Evolutionary conservation across 78 protist genomes (phyloP), one percentile per base, ranked within the genome.

Genomic region (Dictyostelium intermedium): DNA sequence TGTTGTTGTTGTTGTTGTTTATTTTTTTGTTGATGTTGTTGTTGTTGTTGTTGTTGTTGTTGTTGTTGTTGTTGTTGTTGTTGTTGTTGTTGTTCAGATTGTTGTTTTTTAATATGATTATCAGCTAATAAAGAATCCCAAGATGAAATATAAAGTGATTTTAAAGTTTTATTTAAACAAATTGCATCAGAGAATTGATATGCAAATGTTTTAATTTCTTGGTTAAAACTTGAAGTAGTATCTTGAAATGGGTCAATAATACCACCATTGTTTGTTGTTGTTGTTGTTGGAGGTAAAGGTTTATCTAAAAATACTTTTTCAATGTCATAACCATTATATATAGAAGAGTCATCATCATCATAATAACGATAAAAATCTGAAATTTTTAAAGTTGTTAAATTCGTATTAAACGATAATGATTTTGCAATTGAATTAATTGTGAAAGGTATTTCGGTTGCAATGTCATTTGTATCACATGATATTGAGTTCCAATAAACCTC

Each of bases 51-150:
- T 5, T 14, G 0, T 56, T 56, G 66, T 56, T 50, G 4, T 2
- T 1, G 14, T 50, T 56, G 66, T 56, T 5, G 23, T 14, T 61
- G 34, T 14, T 61, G 72, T 14, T 61, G 1, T 1, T 61, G 11
- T 61, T 61, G 25, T 61, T 61, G 34, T n/a, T 25, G 0, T 61
- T 23, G 16, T 50, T 50, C 23, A 50, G 23, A 50, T 50, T 56
- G 27, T 20, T 56, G n/a, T 20, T 5, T 56, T 56, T 56, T 56
- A 56, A 56, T 66, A 66, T 66, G 74, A 27, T 66, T 66, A 66
- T 66, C 74, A 11, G 74, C 74, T 34, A 72, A 72, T 34, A 72
- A 72, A 30, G 79, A 34, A 34, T 72, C 79, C 79, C 79, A 72
- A 14, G 47, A 72, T 34, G 79, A 72, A 14, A 72, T 72, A 34